phyloP scores from a whole-genome alignment of 2,329 filamentous ascomycete species.

The Cephalotrichum gorgonifer region DNA sequence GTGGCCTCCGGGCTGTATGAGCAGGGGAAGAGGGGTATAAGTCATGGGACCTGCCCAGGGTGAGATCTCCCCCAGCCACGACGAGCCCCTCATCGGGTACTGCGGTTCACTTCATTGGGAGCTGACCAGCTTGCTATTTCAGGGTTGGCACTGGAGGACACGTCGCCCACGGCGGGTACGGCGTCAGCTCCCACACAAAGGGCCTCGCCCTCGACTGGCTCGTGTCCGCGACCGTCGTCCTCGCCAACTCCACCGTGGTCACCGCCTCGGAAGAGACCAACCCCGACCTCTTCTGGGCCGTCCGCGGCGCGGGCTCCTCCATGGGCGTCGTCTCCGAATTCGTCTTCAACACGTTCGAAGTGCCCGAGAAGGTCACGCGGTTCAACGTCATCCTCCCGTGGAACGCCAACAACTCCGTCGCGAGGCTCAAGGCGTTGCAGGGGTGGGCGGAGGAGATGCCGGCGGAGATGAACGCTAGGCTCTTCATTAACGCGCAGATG shows the following conservation, averaged over 20 bases:
- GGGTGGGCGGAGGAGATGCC: conserved; percentile 11
- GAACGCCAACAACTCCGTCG: conserved; percentile 5
- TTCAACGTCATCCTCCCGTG: conserved; percentile 13
- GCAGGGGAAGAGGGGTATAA: conserved; percentile 23
- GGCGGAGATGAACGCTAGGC: conserved; percentile 18
- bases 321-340: conserved; percentile 29
- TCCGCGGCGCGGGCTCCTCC: conserved; percentile 29
- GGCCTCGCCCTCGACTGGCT: conserved; percentile 23
- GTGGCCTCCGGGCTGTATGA: conserved; percentile 24
- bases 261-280: conserved; percentile 21
- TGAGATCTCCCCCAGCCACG: conserved; percentile 1
- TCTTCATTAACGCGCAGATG: conserved; percentile 11
- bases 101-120: neutral
- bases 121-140: neutral
- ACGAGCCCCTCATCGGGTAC: neutral
- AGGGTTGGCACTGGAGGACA: conserved; percentile 35
- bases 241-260: conserved; percentile 22
- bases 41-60: conserved; percentile 31
- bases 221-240: conserved; percentile 22
- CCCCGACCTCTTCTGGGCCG: conserved; percentile 30
- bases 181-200: conserved; percentile 13
- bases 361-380: conserved; percentile 19
- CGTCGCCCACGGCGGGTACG: conserved; percentile 29
- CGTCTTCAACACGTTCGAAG: conserved; percentile 26
- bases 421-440: conserved; percentile 15